Evolutionary conservation across 306 rosid genomes (phyloP), one percentile per base, ranked within the genome.

Genomic region (Ceratonia siliqua): DNA sequence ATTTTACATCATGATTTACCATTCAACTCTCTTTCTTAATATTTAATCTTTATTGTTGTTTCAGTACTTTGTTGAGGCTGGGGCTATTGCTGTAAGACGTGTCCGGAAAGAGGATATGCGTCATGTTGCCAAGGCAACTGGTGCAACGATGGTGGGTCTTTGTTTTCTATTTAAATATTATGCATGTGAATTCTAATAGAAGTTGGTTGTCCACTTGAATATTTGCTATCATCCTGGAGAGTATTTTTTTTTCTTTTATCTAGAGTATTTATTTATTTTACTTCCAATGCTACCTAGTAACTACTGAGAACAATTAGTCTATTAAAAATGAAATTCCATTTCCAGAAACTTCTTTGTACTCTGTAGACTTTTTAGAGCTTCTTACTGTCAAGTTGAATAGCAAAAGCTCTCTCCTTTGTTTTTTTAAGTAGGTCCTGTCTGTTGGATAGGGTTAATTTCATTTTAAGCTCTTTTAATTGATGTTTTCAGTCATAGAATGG

Each of bases 91-190:
- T 68, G 98, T 95, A 14, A 87, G 98, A 72, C 96, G 99, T 62
- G 97, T 95, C 52, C 82, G 84, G 69, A 95, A 92, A 78, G 99
- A 95, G 80, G 97, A 95, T 76, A 95, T 95, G 96, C 99, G 98
- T 48, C 99, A 95, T 78, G 97, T 95, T 78, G 98, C 99, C 59
- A 95, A 95, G 86, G 98, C 99, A 45, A 95, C 99, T 25, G 96
- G 99, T 69, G 99, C 97, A 65, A 92, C 99, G 4, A 7, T 92
- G 99, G 99, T 95, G 85, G 64, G 72, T 52, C 62, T 42, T 78
- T 30, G 21, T 39, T 58, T 53, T 49, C 10, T 56, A 27, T 61
- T 70, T 35, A 49, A 55, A 38, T 65, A 6, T 14, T 78, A 10
- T 70, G 70, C 9, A 50, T 53, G 39, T 45, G 7, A 54, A 43